These are phyloP conservation scores for Teratosphaeria epicoccoides DNA, from an alignment of 2,329 filamentous ascomycete species.

Conservation along the genomic window DNA sequence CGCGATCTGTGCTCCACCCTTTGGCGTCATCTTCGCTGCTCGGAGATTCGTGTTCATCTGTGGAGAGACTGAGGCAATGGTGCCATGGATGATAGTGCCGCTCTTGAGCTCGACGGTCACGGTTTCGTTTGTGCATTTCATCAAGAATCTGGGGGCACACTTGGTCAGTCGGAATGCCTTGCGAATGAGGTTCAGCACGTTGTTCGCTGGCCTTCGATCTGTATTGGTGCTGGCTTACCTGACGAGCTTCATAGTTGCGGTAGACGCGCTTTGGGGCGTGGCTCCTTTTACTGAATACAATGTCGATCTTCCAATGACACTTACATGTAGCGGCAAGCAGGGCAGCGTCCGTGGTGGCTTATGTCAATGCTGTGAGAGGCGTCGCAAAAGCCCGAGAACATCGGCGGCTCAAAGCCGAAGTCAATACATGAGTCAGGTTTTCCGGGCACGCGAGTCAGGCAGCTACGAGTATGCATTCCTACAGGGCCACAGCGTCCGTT, in stretches of 20 bases:
- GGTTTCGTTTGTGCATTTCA: conserved; percentile 99
- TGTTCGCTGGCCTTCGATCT: conserved; percentile 15
- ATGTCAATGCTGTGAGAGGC: not conserved
- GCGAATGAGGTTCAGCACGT: conserved; percentile 35
- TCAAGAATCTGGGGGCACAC: conserved; percentile 63
- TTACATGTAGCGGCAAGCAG: not conserved
- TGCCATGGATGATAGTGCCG: conserved; percentile 93
- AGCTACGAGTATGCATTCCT: no score
- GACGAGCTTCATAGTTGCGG: conserved; percentile 81
- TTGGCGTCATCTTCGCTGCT: conserved; percentile 91
- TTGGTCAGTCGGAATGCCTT: conserved; percentile 30
- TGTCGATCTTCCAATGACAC: not conserved
- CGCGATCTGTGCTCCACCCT: conserved; percentile 73
- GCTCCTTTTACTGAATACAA: not conserved
- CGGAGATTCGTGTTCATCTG: conserved; percentile 98
- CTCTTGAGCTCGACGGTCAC: conserved; percentile 98
- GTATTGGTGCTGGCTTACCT: conserved; percentile 50
- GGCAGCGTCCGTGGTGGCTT: not conserved
- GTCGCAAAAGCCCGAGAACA: not conserved
- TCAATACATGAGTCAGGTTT: conserved; percentile 18
- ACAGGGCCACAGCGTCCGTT: no score
- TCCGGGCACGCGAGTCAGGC: no score
- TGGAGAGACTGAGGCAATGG: conserved; percentile 89
- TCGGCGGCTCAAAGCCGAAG: not conserved
- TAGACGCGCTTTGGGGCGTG: conserved; percentile 6